Conservation (phyloP, 2,329 filamentous ascomycete species). For the Fusarium proliferatum region DNA sequence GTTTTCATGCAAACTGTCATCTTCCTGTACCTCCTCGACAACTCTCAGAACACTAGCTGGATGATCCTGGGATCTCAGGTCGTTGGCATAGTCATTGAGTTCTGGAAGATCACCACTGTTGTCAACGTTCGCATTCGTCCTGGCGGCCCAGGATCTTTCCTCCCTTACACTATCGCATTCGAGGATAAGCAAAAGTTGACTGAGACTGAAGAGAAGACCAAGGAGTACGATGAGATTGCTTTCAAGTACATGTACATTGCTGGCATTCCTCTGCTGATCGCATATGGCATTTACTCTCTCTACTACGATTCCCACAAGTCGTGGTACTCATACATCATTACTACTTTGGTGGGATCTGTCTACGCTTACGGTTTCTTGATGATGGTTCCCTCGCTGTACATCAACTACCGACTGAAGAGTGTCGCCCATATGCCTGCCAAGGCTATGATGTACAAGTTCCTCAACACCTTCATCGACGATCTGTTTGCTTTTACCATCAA, state of each 20-base stretch:
- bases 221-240: conserved; percentile 97
- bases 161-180: conserved; percentile 85
- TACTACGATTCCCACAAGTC: conserved; percentile 96
- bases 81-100: conserved; percentile 75
- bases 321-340: conserved; percentile 97
- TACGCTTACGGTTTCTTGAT: conserved; percentile 99
- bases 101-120: conserved; percentile 96
- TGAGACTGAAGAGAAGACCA: conserved; percentile 96
- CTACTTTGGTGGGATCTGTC: conserved; percentile 93
- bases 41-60: conserved; percentile 97
- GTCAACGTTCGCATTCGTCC: conserved; percentile 87
- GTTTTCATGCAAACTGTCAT: conserved; percentile 98
- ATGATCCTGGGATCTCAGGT: conserved; percentile 97
- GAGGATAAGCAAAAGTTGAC: conserved; percentile 97
- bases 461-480: conserved; percentile 99
- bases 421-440: conserved; percentile 97
- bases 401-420: conserved; percentile 97
- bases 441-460: conserved; percentile 97
- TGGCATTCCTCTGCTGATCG: conserved; percentile 87
- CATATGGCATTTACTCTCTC: conserved; percentile 91
- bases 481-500: conserved; percentile 99
- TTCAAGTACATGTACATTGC: conserved; percentile 97
- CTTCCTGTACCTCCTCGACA: conserved; percentile 96
- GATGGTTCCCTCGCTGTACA: conserved; percentile 98
- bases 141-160: conserved; percentile 71